A percentile compares a stretch with the other conserved stretches of the same genome.
Evolutionary conservation across 2,329 filamentous ascomycete genomes (phyloP).

Genomic region (Clonostachys byssicola): DNA sequence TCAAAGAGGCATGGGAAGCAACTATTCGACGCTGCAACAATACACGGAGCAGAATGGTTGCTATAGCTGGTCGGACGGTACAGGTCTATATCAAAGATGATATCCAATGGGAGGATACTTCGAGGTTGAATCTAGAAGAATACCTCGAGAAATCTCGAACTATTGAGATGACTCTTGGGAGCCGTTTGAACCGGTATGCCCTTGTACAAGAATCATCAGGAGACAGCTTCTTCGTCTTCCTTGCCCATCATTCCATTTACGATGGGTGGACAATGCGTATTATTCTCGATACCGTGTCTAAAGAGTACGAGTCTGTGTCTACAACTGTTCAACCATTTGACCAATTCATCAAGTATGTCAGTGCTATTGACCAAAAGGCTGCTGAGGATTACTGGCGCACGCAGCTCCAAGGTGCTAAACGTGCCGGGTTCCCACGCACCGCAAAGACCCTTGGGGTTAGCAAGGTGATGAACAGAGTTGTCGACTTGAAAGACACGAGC

Average conservation of each 20-base stretch:
- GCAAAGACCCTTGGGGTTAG: neutral
- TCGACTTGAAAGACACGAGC: neutral
- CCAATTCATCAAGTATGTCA: slow-evolving; percentile 5
- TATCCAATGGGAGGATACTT: neutral
- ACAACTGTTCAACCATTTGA: neutral
- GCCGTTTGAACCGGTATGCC: neutral
- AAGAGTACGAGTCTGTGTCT: neutral
- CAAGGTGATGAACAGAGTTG: neutral
- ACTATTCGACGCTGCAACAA: slow-evolving; percentile 2
- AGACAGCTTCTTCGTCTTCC: slow-evolving; percentile 10
- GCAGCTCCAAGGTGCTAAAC: slow-evolving; percentile 3
- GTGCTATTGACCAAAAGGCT: neutral
- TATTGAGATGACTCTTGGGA: slow-evolving; percentile 1
- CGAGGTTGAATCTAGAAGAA: neutral
- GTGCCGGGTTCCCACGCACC: neutral
- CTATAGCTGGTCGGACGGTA: slow-evolving; percentile 1
- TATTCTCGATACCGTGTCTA: slow-evolving; percentile 1
- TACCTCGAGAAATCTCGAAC: slow-evolving; percentile 14
- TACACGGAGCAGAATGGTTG: slow-evolving; percentile 4
- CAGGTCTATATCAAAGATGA: slow-evolving; percentile 11
- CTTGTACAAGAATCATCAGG: slow-evolving; percentile 11
- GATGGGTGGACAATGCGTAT: slow-evolving; percentile 15
- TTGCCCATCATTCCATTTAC: slow-evolving; percentile 16
- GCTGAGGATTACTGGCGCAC: slow-evolving; percentile 4
- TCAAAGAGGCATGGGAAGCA: slow-evolving; percentile 2